phyloP scores from a whole-genome alignment of 1,139 yeast genomes.

The Candida sanyaensis region DNA sequence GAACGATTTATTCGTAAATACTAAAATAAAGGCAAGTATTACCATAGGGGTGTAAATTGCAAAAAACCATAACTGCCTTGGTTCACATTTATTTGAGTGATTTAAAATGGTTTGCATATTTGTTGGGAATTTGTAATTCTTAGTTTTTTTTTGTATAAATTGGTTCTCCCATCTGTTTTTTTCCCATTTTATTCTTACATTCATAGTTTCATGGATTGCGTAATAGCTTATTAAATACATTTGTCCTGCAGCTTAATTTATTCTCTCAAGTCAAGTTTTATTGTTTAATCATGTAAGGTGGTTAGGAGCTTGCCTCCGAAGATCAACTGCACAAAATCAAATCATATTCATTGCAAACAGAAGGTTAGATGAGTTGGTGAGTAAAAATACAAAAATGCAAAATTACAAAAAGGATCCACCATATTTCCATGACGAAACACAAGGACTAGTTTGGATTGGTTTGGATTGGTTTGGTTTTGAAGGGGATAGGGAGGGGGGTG shows the following conservation, averaged over 20 bases:
- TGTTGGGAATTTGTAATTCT: background rate
- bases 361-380: too few species aligned
- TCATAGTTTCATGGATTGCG: too few species aligned
- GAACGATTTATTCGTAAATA: background rate
- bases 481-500: too few species aligned
- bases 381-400: too few species aligned
- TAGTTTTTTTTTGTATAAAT: background rate
- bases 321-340: constrained; percentile 2
- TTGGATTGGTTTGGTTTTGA: too few species aligned
- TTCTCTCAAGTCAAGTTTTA: background rate
- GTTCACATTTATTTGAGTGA: too few species aligned
- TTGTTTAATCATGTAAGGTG: background rate
- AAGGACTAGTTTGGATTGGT: too few species aligned
- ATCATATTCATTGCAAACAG: background rate
- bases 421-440: too few species aligned
- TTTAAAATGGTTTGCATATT: background rate
- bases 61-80: too few species aligned
- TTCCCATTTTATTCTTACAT: background rate
- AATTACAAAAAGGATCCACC: too few species aligned
- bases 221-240: background rate
- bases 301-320: background rate
- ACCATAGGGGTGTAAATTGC: background rate
- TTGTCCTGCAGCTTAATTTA: background rate
- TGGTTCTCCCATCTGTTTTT: background rate
- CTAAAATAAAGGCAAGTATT: background rate